Evolutionary conservation across 768 basidiomycete species (phyloP).

Genomic region (Lactarius pseudohatsudake): DNA sequence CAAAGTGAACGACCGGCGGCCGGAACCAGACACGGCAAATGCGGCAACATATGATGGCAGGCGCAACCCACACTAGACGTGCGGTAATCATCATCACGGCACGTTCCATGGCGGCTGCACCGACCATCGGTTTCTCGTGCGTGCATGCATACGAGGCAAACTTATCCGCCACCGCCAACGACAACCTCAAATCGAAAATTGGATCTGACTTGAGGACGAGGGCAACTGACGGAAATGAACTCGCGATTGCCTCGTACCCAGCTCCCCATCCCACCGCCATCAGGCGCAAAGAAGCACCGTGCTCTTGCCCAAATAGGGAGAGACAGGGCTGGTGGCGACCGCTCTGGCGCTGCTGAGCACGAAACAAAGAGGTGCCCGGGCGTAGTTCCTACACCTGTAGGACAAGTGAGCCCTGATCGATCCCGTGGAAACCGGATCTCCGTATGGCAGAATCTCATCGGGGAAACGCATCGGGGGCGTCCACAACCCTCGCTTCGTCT

Average conservation of each 20-base stretch:
- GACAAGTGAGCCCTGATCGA: background rate
- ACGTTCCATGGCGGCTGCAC: no score
- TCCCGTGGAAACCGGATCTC: background rate
- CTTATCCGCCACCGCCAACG: background rate
- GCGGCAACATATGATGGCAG: background rate
- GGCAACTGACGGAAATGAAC: background rate
- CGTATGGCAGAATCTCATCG: background rate
- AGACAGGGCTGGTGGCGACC: background rate
- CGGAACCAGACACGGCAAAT: background rate
- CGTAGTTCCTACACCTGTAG: background rate
- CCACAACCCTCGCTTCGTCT: background rate
- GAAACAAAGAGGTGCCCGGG: constrained; percentile 9
- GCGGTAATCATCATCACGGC: background rate
- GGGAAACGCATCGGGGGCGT: background rate
- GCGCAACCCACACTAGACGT: background rate
- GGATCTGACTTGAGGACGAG: no score
- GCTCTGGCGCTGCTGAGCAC: constrained; percentile 6
- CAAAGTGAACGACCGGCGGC: background rate
- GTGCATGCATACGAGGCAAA: background rate
- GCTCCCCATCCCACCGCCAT: constrained; percentile 2
- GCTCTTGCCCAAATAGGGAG: background rate
- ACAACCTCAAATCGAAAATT: background rate
- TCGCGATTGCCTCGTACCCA: constrained; percentile 13
- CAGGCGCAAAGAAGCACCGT: constrained; percentile 18
- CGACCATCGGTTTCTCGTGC: background rate